Evolutionary conservation across 371 early-diverging fungal genomes (phyloP).

Genomic region (Chytridium lagenaria): DNA sequence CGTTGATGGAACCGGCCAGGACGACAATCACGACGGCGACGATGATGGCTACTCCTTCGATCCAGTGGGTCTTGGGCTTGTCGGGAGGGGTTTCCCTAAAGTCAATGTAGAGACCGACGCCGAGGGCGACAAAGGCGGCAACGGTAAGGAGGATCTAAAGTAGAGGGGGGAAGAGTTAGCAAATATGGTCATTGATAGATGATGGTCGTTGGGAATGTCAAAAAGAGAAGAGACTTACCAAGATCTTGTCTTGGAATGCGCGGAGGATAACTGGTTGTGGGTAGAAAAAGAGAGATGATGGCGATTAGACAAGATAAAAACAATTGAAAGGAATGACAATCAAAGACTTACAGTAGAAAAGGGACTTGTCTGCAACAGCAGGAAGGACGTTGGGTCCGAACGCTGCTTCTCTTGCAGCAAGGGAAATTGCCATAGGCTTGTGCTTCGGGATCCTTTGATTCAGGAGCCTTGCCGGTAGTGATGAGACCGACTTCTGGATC

Average conservation of each 20-base stretch:
- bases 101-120: constrained; percentile 81
- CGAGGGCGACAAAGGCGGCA: constrained; percentile 85
- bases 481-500: constrained; percentile 13
- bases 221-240: constrained; percentile 53
- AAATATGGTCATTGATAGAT: too few species aligned
- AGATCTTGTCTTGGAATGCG: constrained; percentile 84
- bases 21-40: constrained; percentile 79
- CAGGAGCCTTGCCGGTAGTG: too few species aligned
- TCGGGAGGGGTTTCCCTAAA: constrained; percentile 14
- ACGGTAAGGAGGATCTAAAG: constrained; percentile 40
- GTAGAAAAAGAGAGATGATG: background rate
- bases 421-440: too few species aligned
- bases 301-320: background rate
- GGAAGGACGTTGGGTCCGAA: constrained; percentile 36
- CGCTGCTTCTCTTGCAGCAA: constrained; percentile 7
- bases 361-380: constrained; percentile 18
- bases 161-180: constrained; percentile 4
- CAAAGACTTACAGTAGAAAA: constrained; percentile 30
- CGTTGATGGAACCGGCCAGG: constrained; percentile 74
- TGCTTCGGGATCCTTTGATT: too few species aligned
- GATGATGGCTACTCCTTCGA: constrained; percentile 77
- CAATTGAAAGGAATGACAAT: background rate
- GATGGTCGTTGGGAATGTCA: background rate
- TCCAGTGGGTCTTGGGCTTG: constrained; percentile 37
- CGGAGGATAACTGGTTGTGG: constrained; percentile 65